phyloP scores from a whole-genome alignment of 176 grass and related monocot species.

The Eragrostis nindensis region DNA sequence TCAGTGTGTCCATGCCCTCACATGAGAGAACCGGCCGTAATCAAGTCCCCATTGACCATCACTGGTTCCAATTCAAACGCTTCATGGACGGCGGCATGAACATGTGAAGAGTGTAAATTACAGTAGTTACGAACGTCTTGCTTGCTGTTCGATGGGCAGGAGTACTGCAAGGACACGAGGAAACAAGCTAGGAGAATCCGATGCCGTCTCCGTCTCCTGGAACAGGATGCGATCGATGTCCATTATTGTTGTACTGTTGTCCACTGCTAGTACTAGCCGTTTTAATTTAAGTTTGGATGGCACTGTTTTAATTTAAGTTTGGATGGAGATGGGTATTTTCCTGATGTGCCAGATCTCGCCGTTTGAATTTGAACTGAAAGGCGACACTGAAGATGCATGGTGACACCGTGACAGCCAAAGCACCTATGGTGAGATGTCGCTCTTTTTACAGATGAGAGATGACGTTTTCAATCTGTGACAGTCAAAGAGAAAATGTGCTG shows the following conservation, averaged over 20 bases:
- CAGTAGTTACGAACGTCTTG: not conserved
- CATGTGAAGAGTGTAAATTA: constrained; percentile 39
- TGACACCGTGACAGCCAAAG: not conserved
- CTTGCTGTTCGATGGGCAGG: not conserved
- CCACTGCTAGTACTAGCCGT: not conserved
- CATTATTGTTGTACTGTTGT: not conserved
- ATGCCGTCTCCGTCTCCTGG: constrained; percentile 3
- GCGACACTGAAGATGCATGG: not conserved
- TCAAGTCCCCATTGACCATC: constrained; percentile 46
- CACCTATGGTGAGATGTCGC: constrained; percentile 14
- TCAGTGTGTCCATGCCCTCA: constrained; percentile 40
- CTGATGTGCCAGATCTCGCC: not conserved
- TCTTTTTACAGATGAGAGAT: not conserved
- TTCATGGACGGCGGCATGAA: constrained; percentile 40
- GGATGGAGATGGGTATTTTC: not conserved
- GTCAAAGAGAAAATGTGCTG: not conserved
- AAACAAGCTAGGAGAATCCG: constrained; percentile 44
- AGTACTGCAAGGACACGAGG: constrained; percentile 34
- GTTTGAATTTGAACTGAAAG: not conserved
- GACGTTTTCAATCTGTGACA: no score
- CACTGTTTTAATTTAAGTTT: not conserved
- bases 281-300: no score
- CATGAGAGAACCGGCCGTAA: constrained; percentile 7
- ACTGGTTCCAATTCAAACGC: constrained; percentile 32
- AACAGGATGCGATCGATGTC: constrained; percentile 16